Evolutionary conservation across 306 rosid species (phyloP).

Genomic region (Pachyrhizus erosus): DNA sequence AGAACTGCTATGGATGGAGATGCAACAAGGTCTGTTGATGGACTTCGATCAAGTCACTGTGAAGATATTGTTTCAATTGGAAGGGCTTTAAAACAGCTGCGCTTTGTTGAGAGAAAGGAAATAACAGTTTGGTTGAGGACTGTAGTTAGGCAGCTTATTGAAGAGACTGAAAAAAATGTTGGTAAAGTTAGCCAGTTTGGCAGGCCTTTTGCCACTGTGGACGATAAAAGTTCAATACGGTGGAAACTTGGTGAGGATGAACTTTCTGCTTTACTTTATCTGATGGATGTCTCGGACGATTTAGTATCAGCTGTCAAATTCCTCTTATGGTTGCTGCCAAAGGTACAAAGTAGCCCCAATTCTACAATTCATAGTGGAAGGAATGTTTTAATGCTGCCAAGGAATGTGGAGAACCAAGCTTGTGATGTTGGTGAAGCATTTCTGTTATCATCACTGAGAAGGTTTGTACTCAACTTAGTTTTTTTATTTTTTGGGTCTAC

Average conservation of each 20-base stretch:
- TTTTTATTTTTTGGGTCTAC: background rate
- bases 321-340: slow-evolving; percentile 89
- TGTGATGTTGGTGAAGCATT: slow-evolving; percentile 89
- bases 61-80: slow-evolving; percentile 74
- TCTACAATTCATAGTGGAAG: slow-evolving; percentile 79
- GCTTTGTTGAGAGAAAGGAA: slow-evolving; percentile 74
- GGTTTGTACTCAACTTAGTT: slow-evolving; percentile 54
- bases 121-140: slow-evolving; percentile 74
- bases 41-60: slow-evolving; percentile 52
- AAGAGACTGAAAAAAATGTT: slow-evolving; percentile 70
- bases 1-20: slow-evolving; percentile 74
- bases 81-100: slow-evolving; percentile 67
- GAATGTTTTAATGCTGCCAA: slow-evolving; percentile 57
- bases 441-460: slow-evolving; percentile 79
- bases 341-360: slow-evolving; percentile 60
- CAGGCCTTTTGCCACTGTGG: slow-evolving; percentile 62
- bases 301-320: slow-evolving; percentile 81
- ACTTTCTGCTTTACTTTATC: slow-evolving; percentile 75
- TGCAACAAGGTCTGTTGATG: slow-evolving; percentile 56
- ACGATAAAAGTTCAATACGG: slow-evolving; percentile 62
- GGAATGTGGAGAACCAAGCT: slow-evolving; percentile 76
- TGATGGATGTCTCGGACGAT: slow-evolving; percentile 81
- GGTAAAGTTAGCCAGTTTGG: slow-evolving; percentile 83
- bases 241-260: slow-evolving; percentile 97
- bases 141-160: slow-evolving; percentile 67